These are phyloP conservation scores for Fusarium sp. DNA, from an alignment of 2,329 filamentous ascomycete genomes.

Conservation along the genomic window DNA sequence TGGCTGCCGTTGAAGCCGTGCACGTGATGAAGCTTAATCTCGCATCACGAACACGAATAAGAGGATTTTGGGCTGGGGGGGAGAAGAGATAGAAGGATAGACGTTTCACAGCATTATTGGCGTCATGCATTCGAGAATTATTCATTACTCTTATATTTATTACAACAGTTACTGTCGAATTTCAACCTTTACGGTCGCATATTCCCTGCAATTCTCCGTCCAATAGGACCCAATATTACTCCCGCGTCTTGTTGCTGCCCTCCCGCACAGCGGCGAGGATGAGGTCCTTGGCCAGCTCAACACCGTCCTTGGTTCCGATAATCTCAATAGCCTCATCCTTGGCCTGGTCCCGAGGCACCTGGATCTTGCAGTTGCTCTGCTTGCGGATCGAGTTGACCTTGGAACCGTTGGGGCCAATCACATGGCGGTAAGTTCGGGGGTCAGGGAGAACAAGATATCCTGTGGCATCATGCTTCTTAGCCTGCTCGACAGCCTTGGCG, in stretches of 20 bases:
- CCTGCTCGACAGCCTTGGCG: slow-evolving; percentile 77
- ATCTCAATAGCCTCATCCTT: slow-evolving; percentile 90
- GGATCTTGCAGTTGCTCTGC: slow-evolving; percentile 93
- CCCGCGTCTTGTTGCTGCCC: slow-evolving; percentile 57
- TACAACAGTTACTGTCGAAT: slow-evolving; percentile 28
- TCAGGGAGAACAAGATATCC: slow-evolving; percentile 93
- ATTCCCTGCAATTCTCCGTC: slow-evolving; percentile 28
- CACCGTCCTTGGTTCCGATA: slow-evolving; percentile 79
- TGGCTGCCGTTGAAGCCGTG: not conserved
- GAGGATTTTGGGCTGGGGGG: too few relatives aligned
- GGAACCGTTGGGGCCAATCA: slow-evolving; percentile 88
- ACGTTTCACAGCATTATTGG: too few relatives aligned
- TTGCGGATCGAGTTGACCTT: slow-evolving; percentile 95
- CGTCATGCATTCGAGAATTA: slow-evolving; percentile 1
- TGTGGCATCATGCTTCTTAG: slow-evolving; percentile 75
- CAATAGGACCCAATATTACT: slow-evolving; percentile 41
- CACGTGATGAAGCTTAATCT: slow-evolving; percentile 36
- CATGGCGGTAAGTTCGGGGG: slow-evolving; percentile 86
- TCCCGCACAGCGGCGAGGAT: slow-evolving; percentile 86
- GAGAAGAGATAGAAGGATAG: too few relatives aligned
- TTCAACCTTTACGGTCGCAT: slow-evolving; percentile 4
- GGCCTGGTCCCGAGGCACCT: slow-evolving; percentile 85
- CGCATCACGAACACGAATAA: slow-evolving; percentile 36
- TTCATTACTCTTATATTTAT: slow-evolving; percentile 37
- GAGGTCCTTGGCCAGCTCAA: slow-evolving; percentile 88